Percentiles rank a stretch among this genome's conserved stretches.
Evolutionary conservation across 2,329 filamentous ascomycete genomes (phyloP).

Genomic region (Plectosphaerella cucumerina): DNA sequence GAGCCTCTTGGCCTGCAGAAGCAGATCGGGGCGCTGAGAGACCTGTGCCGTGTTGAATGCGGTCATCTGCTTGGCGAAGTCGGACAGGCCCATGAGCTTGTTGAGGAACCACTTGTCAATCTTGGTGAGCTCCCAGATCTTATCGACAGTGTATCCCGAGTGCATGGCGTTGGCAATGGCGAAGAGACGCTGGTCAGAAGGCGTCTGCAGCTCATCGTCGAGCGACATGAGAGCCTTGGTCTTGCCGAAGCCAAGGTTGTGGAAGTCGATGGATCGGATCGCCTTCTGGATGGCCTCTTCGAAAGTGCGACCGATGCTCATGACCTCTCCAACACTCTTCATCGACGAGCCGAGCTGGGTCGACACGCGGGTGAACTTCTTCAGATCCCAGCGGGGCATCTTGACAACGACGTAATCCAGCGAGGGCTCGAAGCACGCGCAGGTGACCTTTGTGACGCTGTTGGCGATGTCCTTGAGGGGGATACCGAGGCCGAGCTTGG

Average conservation of each 20-base stretch:
- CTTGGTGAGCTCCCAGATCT: conserved; percentile 97
- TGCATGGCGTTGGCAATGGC: conserved; percentile 98
- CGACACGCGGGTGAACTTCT: conserved; percentile 97
- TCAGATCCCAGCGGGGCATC: conserved; percentile 97
- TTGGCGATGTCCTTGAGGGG: conserved; percentile 96
- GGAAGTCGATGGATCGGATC: conserved; percentile 89
- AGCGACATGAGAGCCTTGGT: conserved; percentile 92
- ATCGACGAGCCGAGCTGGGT: conserved; percentile 95
- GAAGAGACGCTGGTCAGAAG: conserved; percentile 94
- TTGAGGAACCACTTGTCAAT: conserved; percentile 98
- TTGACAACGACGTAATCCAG: conserved; percentile 98
- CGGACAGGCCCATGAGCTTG: conserved; percentile 84
- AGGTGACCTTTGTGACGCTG: conserved; percentile 91
- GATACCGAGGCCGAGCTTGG: conserved; percentile 92
- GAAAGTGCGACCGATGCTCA: conserved; percentile 95
- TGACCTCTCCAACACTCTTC: conserved; percentile 99
- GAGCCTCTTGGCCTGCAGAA: conserved; percentile 84
- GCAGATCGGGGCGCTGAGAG: conserved; percentile 57
- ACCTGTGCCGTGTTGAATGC: conserved; percentile 62
- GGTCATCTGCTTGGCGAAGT: conserved; percentile 80
- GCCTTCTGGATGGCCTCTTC: conserved; percentile 99
- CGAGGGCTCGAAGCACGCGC: conserved; percentile 96
- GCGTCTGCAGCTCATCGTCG: conserved; percentile 92
- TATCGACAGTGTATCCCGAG: conserved; percentile 86
- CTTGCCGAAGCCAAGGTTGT: conserved; percentile 92